A percentile compares a stretch with the other conserved stretches of the same genome.
phyloP scores from a whole-genome alignment of 1,284 basidiomycete species.

The Sphagnurus paluster region DNA sequence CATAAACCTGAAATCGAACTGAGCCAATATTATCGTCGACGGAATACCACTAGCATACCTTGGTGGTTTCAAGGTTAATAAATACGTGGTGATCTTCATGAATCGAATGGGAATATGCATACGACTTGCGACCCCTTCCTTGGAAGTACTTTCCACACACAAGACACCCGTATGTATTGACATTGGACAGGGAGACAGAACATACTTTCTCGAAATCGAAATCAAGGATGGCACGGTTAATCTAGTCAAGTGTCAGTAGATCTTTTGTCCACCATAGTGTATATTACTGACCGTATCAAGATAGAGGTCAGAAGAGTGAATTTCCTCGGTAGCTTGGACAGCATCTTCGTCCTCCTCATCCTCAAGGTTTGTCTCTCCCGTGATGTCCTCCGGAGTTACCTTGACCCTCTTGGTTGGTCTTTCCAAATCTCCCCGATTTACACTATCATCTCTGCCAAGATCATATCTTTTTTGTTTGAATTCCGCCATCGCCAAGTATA shows the following conservation, averaged over 20 bases:
- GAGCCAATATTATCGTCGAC: conserved; percentile 11
- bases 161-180: conserved; percentile 97
- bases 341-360: conserved; percentile 54
- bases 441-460: conserved; percentile 9
- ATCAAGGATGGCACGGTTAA: conserved; percentile 87
- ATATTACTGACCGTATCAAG: conserved; percentile 79
- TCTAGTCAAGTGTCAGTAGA: conserved; percentile 45
- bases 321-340: conserved; percentile 36
- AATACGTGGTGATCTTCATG: conserved; percentile 98
- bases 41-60: conserved; percentile 49
- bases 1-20: conserved; percentile 73
- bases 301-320: conserved; percentile 84
- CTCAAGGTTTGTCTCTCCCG: conserved; percentile 27
- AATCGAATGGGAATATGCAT: conserved; percentile 96
- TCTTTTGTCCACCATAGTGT: background rate
- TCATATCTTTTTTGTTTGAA: conserved; percentile 12
- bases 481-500: too few species aligned
- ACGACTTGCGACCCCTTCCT: conserved; percentile 89
- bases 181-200: conserved; percentile 93
- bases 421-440: conserved; percentile 19
- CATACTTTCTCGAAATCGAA: conserved; percentile 99
- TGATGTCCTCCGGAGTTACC: conserved; percentile 36
- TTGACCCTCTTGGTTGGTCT: conserved; percentile 47
- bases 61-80: conserved; percentile 91
- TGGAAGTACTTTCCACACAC: conserved; percentile 99